These are phyloP conservation scores for Zangia roseola DNA, from an alignment of 768 basidiomycete genomes.

Conservation along the genomic window DNA sequence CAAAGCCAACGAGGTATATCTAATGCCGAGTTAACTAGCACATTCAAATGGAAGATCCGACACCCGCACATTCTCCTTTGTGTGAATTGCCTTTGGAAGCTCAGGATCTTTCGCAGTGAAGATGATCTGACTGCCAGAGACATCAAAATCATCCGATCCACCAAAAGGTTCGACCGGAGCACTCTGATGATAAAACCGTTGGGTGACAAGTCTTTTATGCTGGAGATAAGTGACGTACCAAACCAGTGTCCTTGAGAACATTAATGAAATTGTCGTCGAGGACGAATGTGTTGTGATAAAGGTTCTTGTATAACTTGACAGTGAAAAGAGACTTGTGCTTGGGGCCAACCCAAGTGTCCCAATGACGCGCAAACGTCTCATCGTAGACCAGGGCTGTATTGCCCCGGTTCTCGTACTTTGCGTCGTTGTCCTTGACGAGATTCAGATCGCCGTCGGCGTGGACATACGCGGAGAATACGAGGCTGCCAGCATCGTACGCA, in stretches of 20 bases:
- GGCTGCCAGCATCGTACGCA: conserved; percentile 47
- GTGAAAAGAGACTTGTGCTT: conserved; percentile 75
- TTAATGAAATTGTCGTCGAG: conserved; percentile 55
- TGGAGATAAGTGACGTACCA: conserved; percentile 45
- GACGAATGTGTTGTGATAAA: conserved; percentile 45
- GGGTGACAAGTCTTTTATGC: not conserved
- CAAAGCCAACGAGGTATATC: conserved; percentile 70
- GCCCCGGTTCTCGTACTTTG: conserved; percentile 70
- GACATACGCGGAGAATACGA: conserved; percentile 87
- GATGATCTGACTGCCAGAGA: conserved; percentile 65
- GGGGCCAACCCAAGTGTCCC: conserved; percentile 74
- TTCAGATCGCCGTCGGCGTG: conserved; percentile 73
- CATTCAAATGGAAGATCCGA: not conserved
- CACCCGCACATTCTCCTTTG: conserved; percentile 72
- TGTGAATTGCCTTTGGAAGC: conserved; percentile 79
- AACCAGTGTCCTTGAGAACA: conserved; percentile 62
- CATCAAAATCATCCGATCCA: conserved; percentile 77
- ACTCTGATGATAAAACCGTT: conserved; percentile 40
- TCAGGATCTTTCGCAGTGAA: conserved; percentile 86
- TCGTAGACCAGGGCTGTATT: conserved; percentile 74
- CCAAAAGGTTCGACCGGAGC: conserved; percentile 85
- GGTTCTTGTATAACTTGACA: conserved; percentile 48
- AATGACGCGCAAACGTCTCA: conserved; percentile 66
- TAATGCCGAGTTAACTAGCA: conserved; percentile 29
- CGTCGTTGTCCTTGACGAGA: conserved; percentile 66